Base-by-base conservation (phyloP, 208 protist genomes). In the Leishmania arabica region DNA sequence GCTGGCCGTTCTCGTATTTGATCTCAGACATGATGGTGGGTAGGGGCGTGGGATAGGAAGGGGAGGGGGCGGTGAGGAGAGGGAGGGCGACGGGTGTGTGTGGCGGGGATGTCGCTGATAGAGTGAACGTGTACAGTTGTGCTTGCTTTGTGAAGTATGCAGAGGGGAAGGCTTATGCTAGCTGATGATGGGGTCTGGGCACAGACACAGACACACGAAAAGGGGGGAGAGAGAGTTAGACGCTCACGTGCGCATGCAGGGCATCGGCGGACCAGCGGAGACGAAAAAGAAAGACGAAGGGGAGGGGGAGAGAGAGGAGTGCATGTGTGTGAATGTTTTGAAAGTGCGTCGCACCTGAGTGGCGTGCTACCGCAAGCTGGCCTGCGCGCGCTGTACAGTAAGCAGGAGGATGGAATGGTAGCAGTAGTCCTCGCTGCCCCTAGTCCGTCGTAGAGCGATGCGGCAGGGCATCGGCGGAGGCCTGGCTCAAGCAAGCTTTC, bases 1-100 rank as follows among this genome's bases (percentile, higher is more conserved):
- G 92, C 71, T 84, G 64, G 77, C 89, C 89, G 86, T 95, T 94
- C 84, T 93, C 91, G 78, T 81, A 88, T 79, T 89, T 91, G 60
- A 90, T 83, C 51, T 89, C 88, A 49, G 86, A 85, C 88, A 91
- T 93, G 81, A 75, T 53, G 51, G 54, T 51, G 51, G 70, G 19
- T 31, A 15, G 40, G 9, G 9, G 13, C 17, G 66, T 19, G 6
- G 66, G 31, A 21, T 72, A 60, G 54, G 53, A 24, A 6, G 69
- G 56, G 64, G 74, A 56, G 17, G 40, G 71, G 21, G 62, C 53
- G 53, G 70, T 3, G 34, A 6, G 60, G 68, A 72, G 68, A 51
- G 37, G 24, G 31, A 68, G 53, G 1, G 82, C 56, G 19, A n/a
- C 0, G 49, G 56, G 62, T 24, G 40, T 7, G 31, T 75, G 72